Percentiles rank a stretch among this genome's conserved stretches.
These are phyloP conservation scores for Globisporangium ultimum DNA, from an alignment of 352 stramenopile genomes.

Conservation along the genomic window DNA sequence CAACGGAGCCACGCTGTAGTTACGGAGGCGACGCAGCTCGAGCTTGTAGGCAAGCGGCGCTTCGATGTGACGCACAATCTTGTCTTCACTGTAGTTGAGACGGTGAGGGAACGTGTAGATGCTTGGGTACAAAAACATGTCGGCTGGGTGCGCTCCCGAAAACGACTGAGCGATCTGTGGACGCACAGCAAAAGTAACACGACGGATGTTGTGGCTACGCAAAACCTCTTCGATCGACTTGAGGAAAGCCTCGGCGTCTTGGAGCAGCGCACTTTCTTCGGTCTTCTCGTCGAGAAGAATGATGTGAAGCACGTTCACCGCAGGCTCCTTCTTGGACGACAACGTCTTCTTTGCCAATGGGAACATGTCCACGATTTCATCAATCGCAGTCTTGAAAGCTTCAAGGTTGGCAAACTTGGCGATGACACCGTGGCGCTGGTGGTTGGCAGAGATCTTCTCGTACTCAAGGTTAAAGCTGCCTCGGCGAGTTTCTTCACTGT, in stretches of 20 bases:
- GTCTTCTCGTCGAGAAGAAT: constrained; percentile 70
- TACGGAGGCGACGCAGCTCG: constrained; percentile 95
- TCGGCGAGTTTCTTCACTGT: constrained; percentile 20
- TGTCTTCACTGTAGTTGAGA: constrained; percentile 95
- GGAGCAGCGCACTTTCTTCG: constrained; percentile 51
- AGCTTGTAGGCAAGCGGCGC: constrained; percentile 97
- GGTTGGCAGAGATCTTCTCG: constrained; percentile 68
- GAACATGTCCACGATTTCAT: constrained; percentile 67
- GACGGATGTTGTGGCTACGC: constrained; percentile 77
- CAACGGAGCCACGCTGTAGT: constrained; percentile 97
- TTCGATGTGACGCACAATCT: constrained; percentile 98
- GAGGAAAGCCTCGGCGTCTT: constrained; percentile 58
- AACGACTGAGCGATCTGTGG: constrained; percentile 41
- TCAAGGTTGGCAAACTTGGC: constrained; percentile 86
- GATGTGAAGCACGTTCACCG: constrained; percentile 84
- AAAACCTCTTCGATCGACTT: constrained; percentile 57
- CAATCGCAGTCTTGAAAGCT: constrained; percentile 66
- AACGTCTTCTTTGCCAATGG: constrained; percentile 67
- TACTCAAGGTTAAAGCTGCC: constrained; percentile 55
- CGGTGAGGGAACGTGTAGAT: constrained; percentile 90
- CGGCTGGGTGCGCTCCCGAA: constrained; percentile 28
- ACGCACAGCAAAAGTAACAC: constrained; percentile 85
- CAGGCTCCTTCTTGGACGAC: constrained; percentile 55
- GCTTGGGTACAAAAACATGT: constrained; percentile 79
- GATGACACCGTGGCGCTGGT: constrained; percentile 81